Percentiles rank a stretch among this genome's conserved stretches.
phyloP scores from a whole-genome alignment of 2,329 filamentous ascomycete species.

The Ascomycota sp. region DNA sequence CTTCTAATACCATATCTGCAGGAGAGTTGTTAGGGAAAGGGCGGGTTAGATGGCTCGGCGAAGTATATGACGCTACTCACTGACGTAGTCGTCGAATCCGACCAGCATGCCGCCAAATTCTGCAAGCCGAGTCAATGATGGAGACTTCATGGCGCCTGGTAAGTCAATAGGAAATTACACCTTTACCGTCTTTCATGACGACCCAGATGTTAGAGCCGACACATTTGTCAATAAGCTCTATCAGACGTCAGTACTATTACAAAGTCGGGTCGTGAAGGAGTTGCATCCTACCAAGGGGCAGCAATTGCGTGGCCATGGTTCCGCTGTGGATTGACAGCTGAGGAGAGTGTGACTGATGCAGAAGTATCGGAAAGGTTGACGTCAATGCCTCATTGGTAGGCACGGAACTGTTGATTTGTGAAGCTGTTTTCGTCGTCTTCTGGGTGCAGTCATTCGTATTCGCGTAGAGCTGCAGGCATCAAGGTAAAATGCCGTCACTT shows the following conservation, averaged over 20 bases:
- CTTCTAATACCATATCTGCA: conserved; percentile 90
- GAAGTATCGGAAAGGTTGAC: too few species aligned
- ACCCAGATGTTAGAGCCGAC: conserved; percentile 97
- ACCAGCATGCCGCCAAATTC: conserved; percentile 90
- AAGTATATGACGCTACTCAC: too few species aligned
- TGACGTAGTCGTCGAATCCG: conserved; percentile 98
- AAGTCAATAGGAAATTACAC: conserved; percentile 22
- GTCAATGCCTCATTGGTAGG: too few species aligned
- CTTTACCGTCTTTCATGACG: conserved; percentile 98
- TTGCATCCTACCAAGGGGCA: conserved; percentile 39
- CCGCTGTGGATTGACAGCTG: too few species aligned
- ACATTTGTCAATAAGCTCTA: conserved; percentile 97
- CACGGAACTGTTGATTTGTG: too few species aligned
- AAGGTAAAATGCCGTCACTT: too few species aligned
- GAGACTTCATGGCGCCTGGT: neutral
- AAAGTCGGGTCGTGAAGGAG: neutral
- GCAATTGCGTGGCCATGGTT: conserved; percentile 53
- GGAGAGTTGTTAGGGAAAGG: conserved; percentile 6
- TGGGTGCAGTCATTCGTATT: too few species aligned
- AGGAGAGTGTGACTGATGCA: too few species aligned
- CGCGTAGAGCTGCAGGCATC: too few species aligned
- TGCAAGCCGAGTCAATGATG: conserved; percentile 17
- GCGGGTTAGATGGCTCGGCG: neutral
- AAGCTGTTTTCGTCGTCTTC: too few species aligned
- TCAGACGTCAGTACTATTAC: neutral